Percentiles rank a stretch among this genome's conserved stretches.
These are phyloP conservation scores for Colletotrichum sp. DNA, from an alignment of 2,329 filamentous ascomycete species.

Conservation along the genomic window DNA sequence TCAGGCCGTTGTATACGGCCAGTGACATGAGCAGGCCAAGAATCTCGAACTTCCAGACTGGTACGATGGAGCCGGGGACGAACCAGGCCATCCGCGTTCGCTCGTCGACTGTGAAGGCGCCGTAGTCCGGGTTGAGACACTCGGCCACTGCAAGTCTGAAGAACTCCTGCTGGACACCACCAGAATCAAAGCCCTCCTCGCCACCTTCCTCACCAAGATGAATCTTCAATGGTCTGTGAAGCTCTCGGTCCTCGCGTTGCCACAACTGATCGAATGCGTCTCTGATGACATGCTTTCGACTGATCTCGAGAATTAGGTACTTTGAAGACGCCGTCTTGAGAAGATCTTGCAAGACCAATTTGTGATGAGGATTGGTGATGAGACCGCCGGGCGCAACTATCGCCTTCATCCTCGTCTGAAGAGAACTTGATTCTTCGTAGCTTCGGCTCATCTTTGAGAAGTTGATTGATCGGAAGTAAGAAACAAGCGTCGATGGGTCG, in stretches of 20 bases:
- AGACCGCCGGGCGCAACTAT: conserved; percentile 60
- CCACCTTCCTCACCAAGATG: conserved; percentile 81
- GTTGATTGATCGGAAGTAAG: conserved; percentile 88
- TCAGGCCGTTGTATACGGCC: conserved; percentile 91
- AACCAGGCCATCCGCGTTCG: conserved; percentile 88
- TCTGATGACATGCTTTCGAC: conserved; percentile 69
- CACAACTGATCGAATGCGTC: conserved; percentile 89
- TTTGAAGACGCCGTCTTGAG: conserved; percentile 71
- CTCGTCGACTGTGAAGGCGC: conserved; percentile 79
- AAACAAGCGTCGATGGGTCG: conserved; percentile 71
- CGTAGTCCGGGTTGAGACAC: conserved; percentile 78
- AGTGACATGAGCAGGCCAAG: conserved; percentile 87
- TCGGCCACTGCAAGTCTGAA: conserved; percentile 85
- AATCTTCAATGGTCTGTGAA: conserved; percentile 86
- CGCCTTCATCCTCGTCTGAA: conserved; percentile 60
- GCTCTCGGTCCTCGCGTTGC: conserved; percentile 80
- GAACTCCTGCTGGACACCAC: conserved; percentile 96
- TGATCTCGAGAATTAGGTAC: conserved; percentile 73
- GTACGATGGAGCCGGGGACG: conserved; percentile 79
- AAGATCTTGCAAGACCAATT: conserved; percentile 64
- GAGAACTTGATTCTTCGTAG: conserved; percentile 71
- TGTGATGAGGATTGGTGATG: conserved; percentile 62
- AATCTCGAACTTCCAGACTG: conserved; percentile 88
- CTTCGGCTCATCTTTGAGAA: conserved; percentile 84
- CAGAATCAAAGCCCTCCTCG: conserved; percentile 91